These are phyloP conservation scores for Fusarium floridanum DNA, from an alignment of 2,329 filamentous ascomycete species.

Conservation along the genomic window DNA sequence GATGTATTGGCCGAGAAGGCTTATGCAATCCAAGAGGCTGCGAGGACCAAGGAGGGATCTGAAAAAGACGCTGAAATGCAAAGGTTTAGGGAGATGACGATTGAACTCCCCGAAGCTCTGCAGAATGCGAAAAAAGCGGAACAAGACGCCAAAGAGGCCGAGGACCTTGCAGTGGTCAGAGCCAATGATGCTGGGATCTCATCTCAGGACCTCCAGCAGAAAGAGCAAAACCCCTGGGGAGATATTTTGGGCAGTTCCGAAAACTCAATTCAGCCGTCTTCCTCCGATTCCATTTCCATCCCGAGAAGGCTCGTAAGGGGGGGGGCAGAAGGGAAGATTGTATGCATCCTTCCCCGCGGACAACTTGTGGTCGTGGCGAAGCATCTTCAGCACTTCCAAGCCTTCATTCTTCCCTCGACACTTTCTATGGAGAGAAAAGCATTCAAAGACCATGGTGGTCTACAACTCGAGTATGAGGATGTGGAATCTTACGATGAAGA, in stretches of 20 bases:
- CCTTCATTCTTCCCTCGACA: not conserved
- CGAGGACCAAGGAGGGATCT: not conserved
- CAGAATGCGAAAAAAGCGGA: not conserved
- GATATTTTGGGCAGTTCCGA: not conserved
- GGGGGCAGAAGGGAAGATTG: not conserved
- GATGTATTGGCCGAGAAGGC: not conserved
- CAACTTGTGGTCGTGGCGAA: not conserved
- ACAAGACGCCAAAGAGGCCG: not conserved
- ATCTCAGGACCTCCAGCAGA: not conserved
- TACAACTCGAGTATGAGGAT: not conserved
- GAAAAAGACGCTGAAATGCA: not conserved
- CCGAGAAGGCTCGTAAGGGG: not conserved
- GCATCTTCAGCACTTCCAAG: not conserved
- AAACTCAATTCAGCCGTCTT: not conserved
- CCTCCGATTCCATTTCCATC: not conserved
- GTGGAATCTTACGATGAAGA: not conserved
- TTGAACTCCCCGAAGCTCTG: not conserved
- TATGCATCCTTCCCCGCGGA: not conserved
- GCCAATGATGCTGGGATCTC: not conserved
- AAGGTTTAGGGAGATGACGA: not conserved
- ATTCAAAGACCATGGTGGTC: not conserved
- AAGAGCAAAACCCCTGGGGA: not conserved
- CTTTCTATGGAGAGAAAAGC: not conserved
- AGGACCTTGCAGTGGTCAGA: not conserved
- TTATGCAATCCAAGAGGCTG: not conserved